Base-by-base conservation (phyloP, 108 stramenopile species). In the Skeletonema marinoi region DNA sequence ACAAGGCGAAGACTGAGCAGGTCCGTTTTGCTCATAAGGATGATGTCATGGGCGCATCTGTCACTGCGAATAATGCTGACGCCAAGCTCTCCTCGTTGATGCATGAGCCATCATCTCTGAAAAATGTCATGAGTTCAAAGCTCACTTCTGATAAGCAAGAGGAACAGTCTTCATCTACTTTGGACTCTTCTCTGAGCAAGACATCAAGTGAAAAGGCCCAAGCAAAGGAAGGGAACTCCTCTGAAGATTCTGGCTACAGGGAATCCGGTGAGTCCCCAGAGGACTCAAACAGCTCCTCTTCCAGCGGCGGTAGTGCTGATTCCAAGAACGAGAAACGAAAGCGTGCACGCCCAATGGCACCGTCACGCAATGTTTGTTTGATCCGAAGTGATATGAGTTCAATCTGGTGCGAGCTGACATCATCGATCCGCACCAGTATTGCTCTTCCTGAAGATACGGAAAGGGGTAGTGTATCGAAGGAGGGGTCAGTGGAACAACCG, bases 371-470 rank as follows among this genome's bases (percentile, higher is more conserved):
- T 42, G 68, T 96, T 7, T 88, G 91, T 59, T 70, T 96, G 29
- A 92, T 96, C 50, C 75, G 92, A 32, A 67, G 83, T 60, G 94
- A 96, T 70, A 70, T 92, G 19, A 93, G 84, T 33, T 92, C 92
- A 7, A 78, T 96, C 11, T 93, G 94, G 91, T 96, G 94, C 65
- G 94, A 96, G 73, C 86, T 92, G 12, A 96, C 92, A 11, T 91
- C 91, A 42, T 92, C 92, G 3, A 89, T 95, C 10, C 68, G 90
- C 58, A 90, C 89, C 11, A 66, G 84, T 19, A 59, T 71, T 11
- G 33, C 44, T 19, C 74, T 83, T 14, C 90, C 91, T 25, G 87
- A 87, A 25, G 88, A 89, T 32, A 73, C 60, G 38, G 70, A 65
- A 33, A 46, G 58, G 46, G 56, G 25, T 61, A 51, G 59, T 17